Percentiles rank a stretch among this genome's conserved stretches.
Evolutionary conservation across 2,329 filamentous ascomycete species (phyloP).

Genomic region (Fusarium kyushuense): DNA sequence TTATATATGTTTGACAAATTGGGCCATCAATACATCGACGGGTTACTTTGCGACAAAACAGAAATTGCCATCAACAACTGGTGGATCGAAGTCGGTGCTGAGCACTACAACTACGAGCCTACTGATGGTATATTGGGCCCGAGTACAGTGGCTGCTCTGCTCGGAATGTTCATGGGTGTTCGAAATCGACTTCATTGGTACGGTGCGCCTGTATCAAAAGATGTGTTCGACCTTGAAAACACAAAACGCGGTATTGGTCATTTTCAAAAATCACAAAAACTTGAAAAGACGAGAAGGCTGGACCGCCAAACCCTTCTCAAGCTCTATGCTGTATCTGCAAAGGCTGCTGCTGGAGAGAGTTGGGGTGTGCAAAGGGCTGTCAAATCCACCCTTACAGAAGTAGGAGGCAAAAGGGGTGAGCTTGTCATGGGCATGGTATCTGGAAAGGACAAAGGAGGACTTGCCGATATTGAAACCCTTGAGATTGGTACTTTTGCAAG

Average conservation of each 20-base stretch:
- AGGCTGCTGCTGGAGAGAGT: slow-evolving; percentile 87
- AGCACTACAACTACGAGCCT: slow-evolving; percentile 92
- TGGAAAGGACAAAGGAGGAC: slow-evolving; percentile 85
- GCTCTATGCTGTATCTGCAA: slow-evolving; percentile 86
- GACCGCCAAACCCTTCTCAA: slow-evolving; percentile 86
- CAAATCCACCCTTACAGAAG: slow-evolving; percentile 93
- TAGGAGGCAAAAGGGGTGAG: slow-evolving; percentile 93
- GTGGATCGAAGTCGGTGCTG: slow-evolving; percentile 94
- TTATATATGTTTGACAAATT: slow-evolving; percentile 89
- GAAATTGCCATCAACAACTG: slow-evolving; percentile 91
- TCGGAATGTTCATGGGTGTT: slow-evolving; percentile 90
- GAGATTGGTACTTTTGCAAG: slow-evolving; percentile 87
- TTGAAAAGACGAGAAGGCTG: slow-evolving; percentile 81
- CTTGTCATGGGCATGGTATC: slow-evolving; percentile 96
- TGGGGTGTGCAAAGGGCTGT: slow-evolving; percentile 95
- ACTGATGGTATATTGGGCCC: slow-evolving; percentile 93
- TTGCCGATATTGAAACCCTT: slow-evolving; percentile 91
- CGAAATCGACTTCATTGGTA: slow-evolving; percentile 88
- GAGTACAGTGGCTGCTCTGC: slow-evolving; percentile 86
- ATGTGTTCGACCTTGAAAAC: slow-evolving; percentile 86
- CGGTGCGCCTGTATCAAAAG: slow-evolving; percentile 87
- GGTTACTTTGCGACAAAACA: slow-evolving; percentile 91
- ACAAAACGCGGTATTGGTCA: slow-evolving; percentile 87
- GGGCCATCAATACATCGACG: slow-evolving; percentile 89
- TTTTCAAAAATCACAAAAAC: slow-evolving; percentile 90